Conservation (phyloP, 495 filamentous ascomycete genomes). For the Cercophora samala region DNA sequence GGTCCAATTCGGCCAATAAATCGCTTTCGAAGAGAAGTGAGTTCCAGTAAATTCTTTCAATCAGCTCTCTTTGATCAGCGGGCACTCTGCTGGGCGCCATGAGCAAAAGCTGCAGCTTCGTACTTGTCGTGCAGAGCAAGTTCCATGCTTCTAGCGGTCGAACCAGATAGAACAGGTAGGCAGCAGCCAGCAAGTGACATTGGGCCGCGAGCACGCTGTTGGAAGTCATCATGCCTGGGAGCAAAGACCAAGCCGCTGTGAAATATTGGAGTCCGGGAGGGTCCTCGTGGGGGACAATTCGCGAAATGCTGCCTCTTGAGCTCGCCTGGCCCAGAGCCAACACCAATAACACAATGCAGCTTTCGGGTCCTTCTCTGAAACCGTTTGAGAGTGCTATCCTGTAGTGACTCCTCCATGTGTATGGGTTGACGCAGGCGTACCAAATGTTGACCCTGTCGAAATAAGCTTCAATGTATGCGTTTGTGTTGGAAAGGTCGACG, state of each 20-base stretch:
- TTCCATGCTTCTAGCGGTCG: constrained; percentile 81
- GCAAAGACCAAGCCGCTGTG: constrained; percentile 70
- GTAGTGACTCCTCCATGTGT: constrained; percentile 76
- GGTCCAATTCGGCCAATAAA: constrained; percentile 72
- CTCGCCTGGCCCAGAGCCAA: constrained; percentile 72
- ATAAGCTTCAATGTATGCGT: constrained; percentile 69
- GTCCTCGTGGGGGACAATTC: constrained; percentile 63
- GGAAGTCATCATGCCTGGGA: constrained; percentile 73
- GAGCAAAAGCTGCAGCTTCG: constrained; percentile 73
- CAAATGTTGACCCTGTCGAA: constrained; percentile 78
- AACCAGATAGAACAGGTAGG: constrained; percentile 79
- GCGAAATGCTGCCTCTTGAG: constrained; percentile 67
- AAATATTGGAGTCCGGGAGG: constrained; percentile 78
- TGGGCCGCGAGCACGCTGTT: constrained; percentile 73
- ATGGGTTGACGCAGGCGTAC: constrained; percentile 83
- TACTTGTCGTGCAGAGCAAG: constrained; percentile 70
- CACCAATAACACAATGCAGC: constrained; percentile 77
- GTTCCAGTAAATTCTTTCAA: constrained; percentile 80
- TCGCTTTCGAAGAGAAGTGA: constrained; percentile 77
- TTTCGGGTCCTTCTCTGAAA: constrained; percentile 73
- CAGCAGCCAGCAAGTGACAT: constrained; percentile 73
- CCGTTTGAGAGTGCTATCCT: constrained; percentile 64
- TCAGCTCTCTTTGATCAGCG: constrained; percentile 63
- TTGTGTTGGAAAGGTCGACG: constrained; percentile 71
- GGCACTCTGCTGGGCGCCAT: constrained; percentile 68